phyloP scores from a whole-genome alignment of 164 flowering plant species.

The Tetrastigma voinierianum region DNA sequence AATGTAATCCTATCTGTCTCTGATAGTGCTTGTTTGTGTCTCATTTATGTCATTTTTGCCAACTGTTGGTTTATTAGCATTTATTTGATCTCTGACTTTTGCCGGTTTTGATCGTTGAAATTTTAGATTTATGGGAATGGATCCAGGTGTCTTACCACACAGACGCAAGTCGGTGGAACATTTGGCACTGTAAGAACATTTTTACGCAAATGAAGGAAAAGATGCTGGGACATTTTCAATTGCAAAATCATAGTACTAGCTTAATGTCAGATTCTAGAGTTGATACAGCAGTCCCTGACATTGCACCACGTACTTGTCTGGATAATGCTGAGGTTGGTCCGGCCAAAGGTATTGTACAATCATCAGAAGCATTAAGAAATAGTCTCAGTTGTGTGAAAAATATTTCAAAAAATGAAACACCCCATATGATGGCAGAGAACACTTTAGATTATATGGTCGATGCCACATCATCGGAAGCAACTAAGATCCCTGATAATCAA shows the following conservation, averaged over 20 bases:
- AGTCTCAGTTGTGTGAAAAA: neutral
- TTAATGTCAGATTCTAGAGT: slow-evolving; percentile 8
- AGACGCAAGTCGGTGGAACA: slow-evolving; percentile 16
- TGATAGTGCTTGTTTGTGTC: too few species aligned
- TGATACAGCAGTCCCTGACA: slow-evolving; percentile 6
- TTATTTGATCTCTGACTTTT: too few species aligned
- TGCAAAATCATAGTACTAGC: neutral
- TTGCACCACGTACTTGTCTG: neutral
- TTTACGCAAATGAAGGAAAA: slow-evolving; percentile 19
- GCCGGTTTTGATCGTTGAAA: slow-evolving; percentile 1
- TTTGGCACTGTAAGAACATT: slow-evolving; percentile 21
- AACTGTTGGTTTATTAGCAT: too few species aligned
- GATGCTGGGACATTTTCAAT: slow-evolving; percentile 11
- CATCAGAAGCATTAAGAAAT: slow-evolving; percentile 8
- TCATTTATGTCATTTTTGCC: too few species aligned
- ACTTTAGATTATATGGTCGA: neutral
- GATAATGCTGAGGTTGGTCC: neutral
- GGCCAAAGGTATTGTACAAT: slow-evolving; percentile 1
- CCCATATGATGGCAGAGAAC: neutral
- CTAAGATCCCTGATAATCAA: neutral
- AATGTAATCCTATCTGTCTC: too few species aligned
- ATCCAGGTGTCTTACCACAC: slow-evolving; percentile 20
- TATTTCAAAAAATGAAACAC: slow-evolving; percentile 4
- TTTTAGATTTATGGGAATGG: slow-evolving; percentile 15
- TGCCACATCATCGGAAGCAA: neutral